phyloP scores from a whole-genome alignment of 164 flowering plant genomes.

The Nelumbo lutea region DNA sequence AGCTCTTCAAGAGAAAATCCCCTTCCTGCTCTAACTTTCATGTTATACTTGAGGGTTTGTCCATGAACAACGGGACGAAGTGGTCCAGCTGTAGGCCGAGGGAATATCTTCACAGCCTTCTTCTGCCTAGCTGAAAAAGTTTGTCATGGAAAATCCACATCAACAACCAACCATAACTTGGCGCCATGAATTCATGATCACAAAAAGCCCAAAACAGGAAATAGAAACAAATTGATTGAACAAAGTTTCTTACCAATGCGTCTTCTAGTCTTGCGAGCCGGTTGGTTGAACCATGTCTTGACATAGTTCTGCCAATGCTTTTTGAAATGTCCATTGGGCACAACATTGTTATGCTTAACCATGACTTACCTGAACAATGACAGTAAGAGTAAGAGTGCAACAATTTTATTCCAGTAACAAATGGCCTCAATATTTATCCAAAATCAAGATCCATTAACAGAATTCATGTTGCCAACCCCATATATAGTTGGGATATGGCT shows the following conservation, averaged over 20 bases:
- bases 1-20: too few relatives aligned
- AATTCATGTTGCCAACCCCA: too few relatives aligned
- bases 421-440: too few relatives aligned
- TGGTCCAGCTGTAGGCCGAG: slow-evolving; percentile 35
- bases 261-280: not conserved
- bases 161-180: not conserved
- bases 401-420: too few relatives aligned
- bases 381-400: not conserved
- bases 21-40: too few relatives aligned
- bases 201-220: too few relatives aligned
- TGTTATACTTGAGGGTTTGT: slow-evolving; percentile 39
- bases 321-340: not conserved
- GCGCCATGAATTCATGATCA: too few relatives aligned
- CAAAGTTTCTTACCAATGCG: not conserved
- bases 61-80: slow-evolving; percentile 63
- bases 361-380: not conserved
- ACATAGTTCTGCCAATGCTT: not conserved
- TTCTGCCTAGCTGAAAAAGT: slow-evolving; percentile 48
- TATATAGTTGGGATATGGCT: too few relatives aligned
- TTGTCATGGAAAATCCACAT: not conserved
- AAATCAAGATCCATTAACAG: too few relatives aligned
- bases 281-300: not conserved
- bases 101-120: slow-evolving; percentile 42
- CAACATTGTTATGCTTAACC: slow-evolving; percentile 1
- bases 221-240: not conserved